These are phyloP conservation scores for Ajuga reptans DNA, from an alignment of 305 asterid species.

Conservation along the genomic window DNA sequence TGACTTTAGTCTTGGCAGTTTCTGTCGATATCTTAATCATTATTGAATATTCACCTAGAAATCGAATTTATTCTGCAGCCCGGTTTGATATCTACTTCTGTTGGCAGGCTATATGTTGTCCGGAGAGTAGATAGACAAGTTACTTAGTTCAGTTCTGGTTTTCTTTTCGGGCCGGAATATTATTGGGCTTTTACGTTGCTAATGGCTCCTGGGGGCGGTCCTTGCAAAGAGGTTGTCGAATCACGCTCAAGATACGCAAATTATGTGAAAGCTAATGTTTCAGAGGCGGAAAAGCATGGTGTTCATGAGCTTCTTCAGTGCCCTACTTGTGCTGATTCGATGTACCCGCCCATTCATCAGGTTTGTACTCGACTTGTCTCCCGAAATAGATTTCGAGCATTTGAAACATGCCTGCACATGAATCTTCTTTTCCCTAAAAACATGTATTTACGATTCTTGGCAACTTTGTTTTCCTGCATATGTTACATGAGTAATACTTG, in stretches of 20 bases:
- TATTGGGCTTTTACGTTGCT: constrained; percentile 12
- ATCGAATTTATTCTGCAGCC: background rate
- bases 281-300: constrained; percentile 40
- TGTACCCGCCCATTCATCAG: constrained; percentile 89
- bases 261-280: constrained; percentile 19
- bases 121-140: constrained; percentile 10
- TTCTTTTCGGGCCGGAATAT: background rate
- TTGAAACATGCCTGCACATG: background rate
- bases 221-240: constrained; percentile 44
- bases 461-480: background rate
- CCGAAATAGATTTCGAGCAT: constrained; percentile 2
- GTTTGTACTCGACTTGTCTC: constrained; percentile 27
- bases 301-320: constrained; percentile 74
- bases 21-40: constrained; percentile 14
- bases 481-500: too few species aligned
- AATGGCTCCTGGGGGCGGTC: constrained; percentile 62
- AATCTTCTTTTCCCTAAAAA: background rate
- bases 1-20: constrained; percentile 14
- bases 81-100: constrained; percentile 14
- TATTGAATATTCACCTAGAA: constrained; percentile 15
- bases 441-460: background rate
- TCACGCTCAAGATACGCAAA: constrained; percentile 32
- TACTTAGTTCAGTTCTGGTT: constrained; percentile 3
- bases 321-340: constrained; percentile 50
- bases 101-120: constrained; percentile 19